Base-by-base conservation (phyloP, 2,329 filamentous ascomycete genomes). In the Cryphonectria naterciae region DNA sequence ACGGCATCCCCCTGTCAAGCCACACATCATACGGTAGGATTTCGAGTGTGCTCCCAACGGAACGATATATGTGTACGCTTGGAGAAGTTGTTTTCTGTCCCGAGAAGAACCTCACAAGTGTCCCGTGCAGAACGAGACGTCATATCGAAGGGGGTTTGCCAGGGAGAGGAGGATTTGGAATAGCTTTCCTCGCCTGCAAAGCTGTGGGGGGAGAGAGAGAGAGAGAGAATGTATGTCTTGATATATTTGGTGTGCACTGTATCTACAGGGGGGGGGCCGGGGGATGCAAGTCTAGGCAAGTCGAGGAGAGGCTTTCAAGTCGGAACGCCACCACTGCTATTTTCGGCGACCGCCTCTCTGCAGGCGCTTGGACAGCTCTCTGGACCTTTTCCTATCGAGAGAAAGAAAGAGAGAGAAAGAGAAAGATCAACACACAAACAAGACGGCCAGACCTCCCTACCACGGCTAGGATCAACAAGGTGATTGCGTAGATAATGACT, bases 21-120 rank as follows among this genome's bases (percentile, higher is more conserved):
- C 70, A 70, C 70, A 70, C 65, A 62, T 61, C 65, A 39, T 62
- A 69, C 46, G 62, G 67, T 49, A n/a, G 22, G 32, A 39, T n/a
- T 19, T 56, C 25, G 25, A 56, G n/a, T 28, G 8, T 11, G 56
- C 35, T 39, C 35, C 17, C 35, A 8, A 6, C 25, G 13, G 11
- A n/a, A 13, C 17, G 3, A 35, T 70, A 46, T 65, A 70, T 65
- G 68, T 68, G 65, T 35, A 37, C 43, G 49, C 28, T 54, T 63
- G 37, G 43, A 39, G 37, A 39, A 60, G 58, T 39, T 70, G 67
- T 46, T 68, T 68, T 52, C 28, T 49, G 37, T 49, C n/a, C 54
- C 28, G 15, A 56, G 11, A 28, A 17, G 25, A 28, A 56, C 25
- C 54, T 58, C 25, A 32, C 2, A 5, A 58, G 25, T 35, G 54